phyloP scores from a whole-genome alignment of 1,139 yeast genomes.

The Magnusiomyces tetraspermus region DNA sequence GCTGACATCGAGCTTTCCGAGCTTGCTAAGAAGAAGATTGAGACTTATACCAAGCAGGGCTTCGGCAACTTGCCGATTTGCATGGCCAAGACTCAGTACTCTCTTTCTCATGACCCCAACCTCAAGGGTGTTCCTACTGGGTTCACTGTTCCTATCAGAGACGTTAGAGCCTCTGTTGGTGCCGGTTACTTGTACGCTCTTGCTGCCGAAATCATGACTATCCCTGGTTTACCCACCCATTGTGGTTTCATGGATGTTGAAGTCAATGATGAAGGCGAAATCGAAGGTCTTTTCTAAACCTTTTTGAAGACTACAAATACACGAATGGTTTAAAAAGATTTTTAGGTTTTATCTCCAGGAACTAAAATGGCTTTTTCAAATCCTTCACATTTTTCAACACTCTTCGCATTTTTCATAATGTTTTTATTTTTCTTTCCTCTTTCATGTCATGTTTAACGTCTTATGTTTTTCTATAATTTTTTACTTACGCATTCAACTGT shows the following conservation, averaged over 20 bases:
- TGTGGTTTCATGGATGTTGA: slow-evolving; percentile 97
- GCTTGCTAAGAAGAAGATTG: slow-evolving; percentile 76
- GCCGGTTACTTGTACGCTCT: slow-evolving; percentile 95
- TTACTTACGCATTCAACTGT: too few species aligned
- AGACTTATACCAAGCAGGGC: slow-evolving; percentile 78
- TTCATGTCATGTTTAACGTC: too few species aligned
- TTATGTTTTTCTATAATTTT: too few species aligned
- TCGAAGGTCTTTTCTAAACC: slow-evolving; percentile 87
- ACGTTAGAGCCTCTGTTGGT: slow-evolving; percentile 88
- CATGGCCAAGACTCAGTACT: slow-evolving; percentile 96
- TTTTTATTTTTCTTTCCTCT: too few species aligned
- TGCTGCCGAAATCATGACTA: slow-evolving; percentile 95
- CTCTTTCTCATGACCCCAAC: slow-evolving; percentile 86
- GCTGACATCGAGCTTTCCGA: slow-evolving; percentile 77
- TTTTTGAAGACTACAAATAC: too few species aligned
- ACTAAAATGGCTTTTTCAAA: too few species aligned
- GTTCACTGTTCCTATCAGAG: slow-evolving; percentile 89
- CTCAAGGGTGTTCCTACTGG: slow-evolving; percentile 95
- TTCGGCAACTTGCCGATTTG: slow-evolving; percentile 90
- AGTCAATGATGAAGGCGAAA: slow-evolving; percentile 85
- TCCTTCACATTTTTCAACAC: too few species aligned
- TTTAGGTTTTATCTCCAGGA: too few species aligned
- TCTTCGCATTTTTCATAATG: too few species aligned
- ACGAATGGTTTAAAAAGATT: too few species aligned
- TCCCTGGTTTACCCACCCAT: slow-evolving; percentile 94